These are phyloP conservation scores for Ophiostoma novo-ulmi DNA, from an alignment of 2,329 filamentous ascomycete species.

Conservation along the genomic window DNA sequence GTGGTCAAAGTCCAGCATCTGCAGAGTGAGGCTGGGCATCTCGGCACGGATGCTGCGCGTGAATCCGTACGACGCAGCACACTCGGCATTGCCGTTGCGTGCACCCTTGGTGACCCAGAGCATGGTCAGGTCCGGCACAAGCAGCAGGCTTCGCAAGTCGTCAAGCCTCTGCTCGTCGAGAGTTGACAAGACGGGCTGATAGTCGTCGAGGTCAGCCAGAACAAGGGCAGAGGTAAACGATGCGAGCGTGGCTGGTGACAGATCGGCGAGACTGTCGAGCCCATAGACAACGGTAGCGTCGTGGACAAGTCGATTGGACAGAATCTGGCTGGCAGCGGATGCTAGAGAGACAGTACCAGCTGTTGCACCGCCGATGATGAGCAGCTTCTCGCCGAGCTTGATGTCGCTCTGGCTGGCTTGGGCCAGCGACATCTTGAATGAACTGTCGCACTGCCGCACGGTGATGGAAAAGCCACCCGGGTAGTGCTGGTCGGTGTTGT, in stretches of 20 bases:
- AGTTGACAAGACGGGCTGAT: slow-evolving; percentile 32
- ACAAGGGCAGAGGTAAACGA: slow-evolving; percentile 35
- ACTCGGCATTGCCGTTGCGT: slow-evolving; percentile 28
- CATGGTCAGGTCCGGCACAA: slow-evolving; percentile 32
- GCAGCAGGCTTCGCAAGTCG: slow-evolving; percentile 28
- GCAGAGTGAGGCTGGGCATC: slow-evolving; percentile 32
- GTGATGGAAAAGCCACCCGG: slow-evolving; percentile 36
- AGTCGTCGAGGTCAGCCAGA: slow-evolving; percentile 36
- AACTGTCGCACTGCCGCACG: slow-evolving; percentile 36
- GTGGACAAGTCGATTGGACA: neutral
- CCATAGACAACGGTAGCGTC: neutral
- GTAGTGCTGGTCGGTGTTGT: slow-evolving; percentile 34
- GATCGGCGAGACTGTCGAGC: slow-evolving; percentile 31
- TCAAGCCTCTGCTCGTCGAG: slow-evolving; percentile 36
- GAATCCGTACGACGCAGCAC: slow-evolving; percentile 35
- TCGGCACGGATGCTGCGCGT: slow-evolving; percentile 34
- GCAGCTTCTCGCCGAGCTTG: neutral
- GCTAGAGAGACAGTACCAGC: neutral
- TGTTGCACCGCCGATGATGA: slow-evolving; percentile 7
- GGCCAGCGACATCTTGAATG: slow-evolving; percentile 25
- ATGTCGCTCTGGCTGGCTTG: neutral
- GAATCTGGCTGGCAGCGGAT: neutral
- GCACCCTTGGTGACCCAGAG: slow-evolving; percentile 34
- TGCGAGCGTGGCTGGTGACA: neutral
- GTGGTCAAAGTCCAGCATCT: slow-evolving; percentile 33